Evolutionary conservation across 2,329 filamentous ascomycete genomes (phyloP).

Genomic region (Leptographium radiaticola): DNA sequence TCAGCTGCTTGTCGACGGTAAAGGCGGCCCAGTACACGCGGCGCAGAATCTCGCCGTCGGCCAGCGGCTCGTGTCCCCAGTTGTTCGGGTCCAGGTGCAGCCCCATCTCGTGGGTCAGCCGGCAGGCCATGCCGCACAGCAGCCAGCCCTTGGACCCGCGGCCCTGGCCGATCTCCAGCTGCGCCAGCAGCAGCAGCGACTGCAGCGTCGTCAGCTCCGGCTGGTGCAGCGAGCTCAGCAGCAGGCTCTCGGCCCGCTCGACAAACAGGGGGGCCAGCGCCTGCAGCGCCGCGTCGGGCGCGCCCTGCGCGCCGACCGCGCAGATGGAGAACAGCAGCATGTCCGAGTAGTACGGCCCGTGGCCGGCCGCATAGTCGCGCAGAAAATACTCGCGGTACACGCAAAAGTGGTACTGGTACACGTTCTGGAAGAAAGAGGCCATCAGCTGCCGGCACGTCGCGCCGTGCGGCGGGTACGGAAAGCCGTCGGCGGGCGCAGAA

Average conservation of each 20-base stretch:
- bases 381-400: slow-evolving; percentile 38
- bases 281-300: slow-evolving; percentile 21
- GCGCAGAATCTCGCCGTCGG: slow-evolving; percentile 33
- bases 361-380: slow-evolving; percentile 32
- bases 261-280: slow-evolving; percentile 29
- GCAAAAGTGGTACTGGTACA: slow-evolving; percentile 36
- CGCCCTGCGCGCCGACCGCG: slow-evolving; percentile 33
- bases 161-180: slow-evolving; percentile 31
- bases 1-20: slow-evolving; percentile 35
- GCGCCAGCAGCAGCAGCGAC: slow-evolving; percentile 2
- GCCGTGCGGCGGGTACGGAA: slow-evolving; percentile 29
- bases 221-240: slow-evolving; percentile 29
- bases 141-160: slow-evolving; percentile 37
- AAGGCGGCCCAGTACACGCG: slow-evolving; percentile 39
- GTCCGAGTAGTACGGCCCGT: slow-evolving; percentile 35
- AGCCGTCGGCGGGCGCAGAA: background rate
- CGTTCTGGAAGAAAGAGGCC: slow-evolving; percentile 32
- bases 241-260: slow-evolving; percentile 29
- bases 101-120: slow-evolving; percentile 37
- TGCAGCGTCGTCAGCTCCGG: slow-evolving; percentile 29
- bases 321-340: slow-evolving; percentile 34
- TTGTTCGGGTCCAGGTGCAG: slow-evolving; percentile 37
- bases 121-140: slow-evolving; percentile 38
- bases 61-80: slow-evolving; percentile 27
- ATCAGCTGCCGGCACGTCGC: slow-evolving; percentile 30